A percentile compares a stretch with the other conserved stretches of the same genome.
phyloP scores from a whole-genome alignment of 495 filamentous ascomycete species.

The Penicillium fimorum region DNA sequence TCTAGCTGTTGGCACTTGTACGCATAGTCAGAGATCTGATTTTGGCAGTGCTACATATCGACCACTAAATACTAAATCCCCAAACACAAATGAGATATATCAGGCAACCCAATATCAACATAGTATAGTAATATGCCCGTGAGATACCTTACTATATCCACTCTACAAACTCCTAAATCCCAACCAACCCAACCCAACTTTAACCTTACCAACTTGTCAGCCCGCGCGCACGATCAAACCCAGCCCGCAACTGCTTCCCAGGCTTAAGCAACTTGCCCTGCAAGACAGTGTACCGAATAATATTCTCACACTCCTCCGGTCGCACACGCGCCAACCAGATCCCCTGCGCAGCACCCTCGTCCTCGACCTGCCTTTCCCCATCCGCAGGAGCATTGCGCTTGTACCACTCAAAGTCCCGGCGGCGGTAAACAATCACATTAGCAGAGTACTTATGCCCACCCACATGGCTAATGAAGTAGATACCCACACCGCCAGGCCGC shows the following conservation, averaged over 20 bases:
- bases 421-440: slow-evolving; percentile 87
- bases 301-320: slow-evolving; percentile 93
- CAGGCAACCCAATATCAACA: not conserved
- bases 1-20: not conserved
- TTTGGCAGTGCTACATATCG: not conserved
- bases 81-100: not conserved
- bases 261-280: slow-evolving; percentile 94
- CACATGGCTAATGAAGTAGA: slow-evolving; percentile 95
- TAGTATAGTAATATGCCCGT: not conserved
- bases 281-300: slow-evolving; percentile 83
- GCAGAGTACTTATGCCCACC: slow-evolving; percentile 88
- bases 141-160: not conserved
- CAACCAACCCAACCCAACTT: not conserved
- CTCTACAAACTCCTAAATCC: not conserved
- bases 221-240: slow-evolving; percentile 80
- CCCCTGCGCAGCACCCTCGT: slow-evolving; percentile 70
- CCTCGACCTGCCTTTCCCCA: slow-evolving; percentile 30
- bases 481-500: slow-evolving; percentile 82
- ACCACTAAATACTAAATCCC: not conserved
- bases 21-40: not conserved
- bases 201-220: slow-evolving; percentile 76
- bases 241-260: slow-evolving; percentile 75
- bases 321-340: slow-evolving; percentile 90
- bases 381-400: slow-evolving; percentile 17
- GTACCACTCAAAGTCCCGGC: slow-evolving; percentile 57